Conservation (phyloP, 306 rosid genomes). For the Glycine tomentella region DNA sequence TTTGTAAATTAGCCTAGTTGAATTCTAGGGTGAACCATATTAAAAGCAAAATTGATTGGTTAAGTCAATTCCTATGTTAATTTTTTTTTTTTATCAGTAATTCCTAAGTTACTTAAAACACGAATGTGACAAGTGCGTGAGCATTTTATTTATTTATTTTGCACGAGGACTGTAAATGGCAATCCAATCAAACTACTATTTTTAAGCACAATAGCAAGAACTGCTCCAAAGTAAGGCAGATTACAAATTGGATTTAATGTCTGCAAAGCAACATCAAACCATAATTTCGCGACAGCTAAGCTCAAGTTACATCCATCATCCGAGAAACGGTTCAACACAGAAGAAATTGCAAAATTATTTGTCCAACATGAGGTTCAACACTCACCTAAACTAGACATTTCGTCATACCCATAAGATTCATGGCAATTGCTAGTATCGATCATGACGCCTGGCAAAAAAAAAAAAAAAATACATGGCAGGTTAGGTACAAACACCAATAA, state of each 20-base stretch:
- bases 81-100: too few relatives aligned
- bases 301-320: slow-evolving; percentile 58
- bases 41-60: background rate
- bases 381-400: slow-evolving; percentile 58
- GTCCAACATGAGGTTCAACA: slow-evolving; percentile 60
- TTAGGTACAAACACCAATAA: slow-evolving; percentile 6
- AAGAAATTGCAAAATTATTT: slow-evolving; percentile 49
- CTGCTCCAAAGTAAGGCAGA: slow-evolving; percentile 50
- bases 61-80: background rate
- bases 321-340: slow-evolving; percentile 50
- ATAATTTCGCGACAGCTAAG: slow-evolving; percentile 58
- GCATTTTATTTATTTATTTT: background rate
- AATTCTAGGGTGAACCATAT: too few relatives aligned
- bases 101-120: background rate
- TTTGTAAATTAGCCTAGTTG: too few relatives aligned
- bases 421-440: slow-evolving; percentile 65
- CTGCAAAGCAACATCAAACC: slow-evolving; percentile 58
- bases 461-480: background rate
- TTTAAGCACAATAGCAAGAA: slow-evolving; percentile 28
- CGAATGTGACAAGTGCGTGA: background rate
- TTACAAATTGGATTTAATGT: slow-evolving; percentile 42
- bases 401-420: slow-evolving; percentile 44
- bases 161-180: background rate
- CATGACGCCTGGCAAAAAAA: slow-evolving; percentile 75
- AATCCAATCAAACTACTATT: background rate